Evolutionary conservation across 169 alveolate species (phyloP).

Genomic region (Plasmodium reichenowi): DNA sequence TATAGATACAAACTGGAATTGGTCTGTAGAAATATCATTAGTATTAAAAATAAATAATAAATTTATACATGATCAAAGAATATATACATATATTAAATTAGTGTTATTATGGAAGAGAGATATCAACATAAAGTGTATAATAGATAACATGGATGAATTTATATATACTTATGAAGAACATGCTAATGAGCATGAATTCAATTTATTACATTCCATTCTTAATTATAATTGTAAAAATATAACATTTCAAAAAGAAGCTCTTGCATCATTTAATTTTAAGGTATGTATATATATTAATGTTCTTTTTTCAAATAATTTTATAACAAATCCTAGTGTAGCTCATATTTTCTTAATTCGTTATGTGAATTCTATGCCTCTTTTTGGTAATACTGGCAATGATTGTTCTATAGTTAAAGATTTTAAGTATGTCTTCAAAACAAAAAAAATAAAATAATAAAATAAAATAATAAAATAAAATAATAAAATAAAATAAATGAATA

Average conservation of each 20-base stretch:
- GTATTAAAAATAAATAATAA: conserved; percentile 56
- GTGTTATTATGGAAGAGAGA: conserved; percentile 70
- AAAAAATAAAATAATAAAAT: not conserved
- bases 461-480: not conserved
- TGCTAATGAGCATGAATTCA: conserved; percentile 3
- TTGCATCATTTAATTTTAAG: conserved; percentile 48
- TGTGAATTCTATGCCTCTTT: conserved; percentile 77
- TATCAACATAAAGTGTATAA: conserved; percentile 32
- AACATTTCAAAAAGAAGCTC: conserved; percentile 26
- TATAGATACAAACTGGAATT: conserved; percentile 50
- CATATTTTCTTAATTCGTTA: conserved; percentile 64
- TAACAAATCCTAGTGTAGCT: conserved; percentile 16
- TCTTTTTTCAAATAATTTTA: conserved; percentile 31
- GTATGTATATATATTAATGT: conserved; percentile 41
- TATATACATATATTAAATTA: conserved; percentile 53
- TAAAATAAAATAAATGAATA: not conserved
- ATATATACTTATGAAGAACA: conserved; percentile 21
- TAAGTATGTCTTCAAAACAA: conserved; percentile 16
- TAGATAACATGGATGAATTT: conserved; percentile 16
- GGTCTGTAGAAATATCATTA: conserved; percentile 76
- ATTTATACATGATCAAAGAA: conserved; percentile 46
- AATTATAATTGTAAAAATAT: conserved; percentile 16
- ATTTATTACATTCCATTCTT: conserved; percentile 12
- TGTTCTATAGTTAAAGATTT: conserved; percentile 58
- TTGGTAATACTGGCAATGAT: conserved; percentile 27